Evolutionary conservation across 2,329 filamentous ascomycete species (phyloP), one percentile per base, ranked within the genome.

Genomic region (Westerdykella ornata): DNA sequence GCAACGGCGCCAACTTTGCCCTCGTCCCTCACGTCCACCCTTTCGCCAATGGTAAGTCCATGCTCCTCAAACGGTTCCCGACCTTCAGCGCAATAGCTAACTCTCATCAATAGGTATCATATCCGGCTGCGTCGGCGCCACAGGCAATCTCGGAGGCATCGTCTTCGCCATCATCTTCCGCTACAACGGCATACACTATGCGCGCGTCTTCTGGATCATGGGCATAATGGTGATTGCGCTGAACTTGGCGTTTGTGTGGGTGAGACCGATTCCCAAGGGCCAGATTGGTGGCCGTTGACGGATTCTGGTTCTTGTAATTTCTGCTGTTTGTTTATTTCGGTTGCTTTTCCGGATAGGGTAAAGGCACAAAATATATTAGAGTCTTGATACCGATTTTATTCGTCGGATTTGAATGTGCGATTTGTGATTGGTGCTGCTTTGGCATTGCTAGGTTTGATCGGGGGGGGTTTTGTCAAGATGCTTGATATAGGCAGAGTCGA

Each of bases 1-100:
- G 81, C 32, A 95, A 95, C 60, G 89, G 89, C 0, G 81, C 86
- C 31, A 92, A 86, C 68, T 95, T 92, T 65, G 80, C 86, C 0
- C 75, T 95, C 5, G 83, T 95, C 17, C 88, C 88, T 3, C 89
- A 95, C 60, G 83, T 94, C 1, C 84, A 89, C 65, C 86, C 87
- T 1, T 76, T 75, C 46, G 85, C 87, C 45, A 95, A 94, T 64
- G 88, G 87, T 64, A 69, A 57, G 65, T 54, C n/a, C 32, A 5
- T 13, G 17, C 14, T 12, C 14, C 15, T 19, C 4, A n/a, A n/a
- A 26, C 18, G 9, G 14, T 18, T 30, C 28, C 7, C n/a, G n/a
- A 17, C 13, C n/a, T 14, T 16, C 8, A 14, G n/a, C 4, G 18
- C 13, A 33, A 34, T 31, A 40, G 22, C 56, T 53, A 53, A 59